Evolutionary conservation across 2,329 filamentous ascomycete genomes (phyloP), one percentile per base, ranked within the genome.

Genomic region (Botryotinia convoluta): DNA sequence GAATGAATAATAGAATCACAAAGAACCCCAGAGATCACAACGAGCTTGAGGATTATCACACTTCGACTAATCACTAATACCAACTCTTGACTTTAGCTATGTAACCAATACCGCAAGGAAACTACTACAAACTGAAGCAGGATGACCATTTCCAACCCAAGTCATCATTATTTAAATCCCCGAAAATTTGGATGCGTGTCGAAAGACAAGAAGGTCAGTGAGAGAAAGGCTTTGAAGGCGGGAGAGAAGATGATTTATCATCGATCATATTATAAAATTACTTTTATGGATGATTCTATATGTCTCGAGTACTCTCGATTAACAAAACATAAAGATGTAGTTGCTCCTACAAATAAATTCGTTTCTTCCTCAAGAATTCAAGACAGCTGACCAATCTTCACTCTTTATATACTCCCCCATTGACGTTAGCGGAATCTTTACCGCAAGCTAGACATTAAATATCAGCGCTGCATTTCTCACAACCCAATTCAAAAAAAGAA

Each of bases 251-350:
- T n/a, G 1, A 12, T n/a, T n/a, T 2, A 6, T 1, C 26, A 16
- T n/a, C 5, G 6, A 16, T 54, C 2, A 16, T 26, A n/a, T 54
- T 16, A 54, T n/a, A n/a, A n/a, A 51, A n/a, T 54, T n/a, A 16
- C 26, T 16, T 0, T 16, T 16, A 2, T 12, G 22, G 12, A 54
- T 7, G 0, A 16, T n/a, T 51, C 5, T 3, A 2, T 6, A 6
- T 26, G 0, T 51, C 10, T 14, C n/a, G 14, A 29, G 14, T 57
- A 18, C n/a, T 4, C 3, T 16, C 14, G 26, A 54, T n/a, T 10
- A 29, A 29, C 0, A 29, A 29, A 18, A 57, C 16, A 18, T 9
- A 6, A n/a, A 29, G 1, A 18, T 5, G 0, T 29, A 9, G 6
- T 9, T 54, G 5, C n/a, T 54, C 12, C n/a, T 54, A 4, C 1